These are phyloP conservation scores for Arthrobotrys iridis DNA, from an alignment of 2,329 filamentous ascomycete genomes.

Conservation along the genomic window DNA sequence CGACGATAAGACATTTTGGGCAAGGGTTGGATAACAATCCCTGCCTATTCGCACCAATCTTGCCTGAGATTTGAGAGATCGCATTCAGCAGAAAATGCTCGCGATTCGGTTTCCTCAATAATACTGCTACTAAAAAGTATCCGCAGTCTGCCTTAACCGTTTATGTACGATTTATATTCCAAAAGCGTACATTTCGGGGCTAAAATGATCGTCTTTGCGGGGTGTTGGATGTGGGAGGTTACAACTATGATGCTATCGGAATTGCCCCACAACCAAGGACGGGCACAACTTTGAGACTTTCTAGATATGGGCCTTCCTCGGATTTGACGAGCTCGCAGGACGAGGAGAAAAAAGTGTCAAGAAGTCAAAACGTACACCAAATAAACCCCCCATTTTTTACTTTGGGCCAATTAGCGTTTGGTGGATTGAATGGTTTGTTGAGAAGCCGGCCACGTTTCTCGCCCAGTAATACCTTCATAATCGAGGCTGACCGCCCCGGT, in stretches of 20 bases:
- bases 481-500: background rate
- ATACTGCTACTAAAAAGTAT: slow-evolving; percentile 22
- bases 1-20: slow-evolving; percentile 19
- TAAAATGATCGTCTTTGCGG: slow-evolving; percentile 1
- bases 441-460: slow-evolving; percentile 5
- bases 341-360: slow-evolving; percentile 19
- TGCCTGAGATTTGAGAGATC: slow-evolving; percentile 11
- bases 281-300: slow-evolving; percentile 19
- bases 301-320: background rate
- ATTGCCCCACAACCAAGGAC: slow-evolving; percentile 23
- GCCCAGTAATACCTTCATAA: slow-evolving; percentile 8
- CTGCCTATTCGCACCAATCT: background rate
- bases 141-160: background rate
- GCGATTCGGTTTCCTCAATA: background rate
- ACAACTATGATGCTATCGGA: slow-evolving; percentile 12
- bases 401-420: slow-evolving; percentile 24
- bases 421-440: slow-evolving; percentile 9
- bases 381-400: background rate
- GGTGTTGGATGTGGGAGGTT: background rate
- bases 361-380: background rate
- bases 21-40: slow-evolving; percentile 34
- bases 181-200: slow-evolving; percentile 1
- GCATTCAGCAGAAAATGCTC: slow-evolving; percentile 17
- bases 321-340: slow-evolving; percentile 23
- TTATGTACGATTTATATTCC: background rate